phyloP scores from a whole-genome alignment of 768 basidiomycete species.

The Mycena haematopus region DNA sequence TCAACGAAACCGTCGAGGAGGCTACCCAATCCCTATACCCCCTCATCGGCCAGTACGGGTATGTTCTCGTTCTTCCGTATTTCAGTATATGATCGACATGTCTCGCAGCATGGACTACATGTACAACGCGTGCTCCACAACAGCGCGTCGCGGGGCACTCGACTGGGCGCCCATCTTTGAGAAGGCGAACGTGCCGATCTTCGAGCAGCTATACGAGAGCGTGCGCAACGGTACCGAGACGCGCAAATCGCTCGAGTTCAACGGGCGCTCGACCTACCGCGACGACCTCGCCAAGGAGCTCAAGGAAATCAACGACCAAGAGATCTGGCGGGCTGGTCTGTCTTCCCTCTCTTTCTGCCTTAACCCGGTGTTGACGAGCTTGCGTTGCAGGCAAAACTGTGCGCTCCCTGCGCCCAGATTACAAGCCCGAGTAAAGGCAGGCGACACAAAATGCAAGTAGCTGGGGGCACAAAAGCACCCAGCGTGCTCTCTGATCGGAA shows the following conservation, averaged over 20 bases:
- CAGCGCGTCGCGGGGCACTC: slow-evolving; percentile 96
- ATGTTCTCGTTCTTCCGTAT: slow-evolving; percentile 33
- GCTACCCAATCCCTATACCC: slow-evolving; percentile 99
- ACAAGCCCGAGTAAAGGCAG: slow-evolving; percentile 63
- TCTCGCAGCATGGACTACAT: slow-evolving; percentile 92
- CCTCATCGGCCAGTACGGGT: slow-evolving; percentile 94
- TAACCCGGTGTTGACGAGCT: neutral
- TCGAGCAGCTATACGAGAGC: slow-evolving; percentile 93
- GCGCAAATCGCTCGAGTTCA: slow-evolving; percentile 95
- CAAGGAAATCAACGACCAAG: slow-evolving; percentile 94
- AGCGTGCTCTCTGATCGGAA: neutral
- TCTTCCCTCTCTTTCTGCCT: slow-evolving; percentile 16
- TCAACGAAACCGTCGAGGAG: slow-evolving; percentile 99
- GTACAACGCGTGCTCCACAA: slow-evolving; percentile 99
- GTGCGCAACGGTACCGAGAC: slow-evolving; percentile 97
- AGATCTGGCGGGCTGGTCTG: slow-evolving; percentile 95
- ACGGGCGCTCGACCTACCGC: slow-evolving; percentile 90
- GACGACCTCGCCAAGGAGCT: slow-evolving; percentile 92
- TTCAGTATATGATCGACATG: slow-evolving; percentile 3
- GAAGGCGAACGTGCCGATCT: slow-evolving; percentile 92
- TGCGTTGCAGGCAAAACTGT: slow-evolving; percentile 81
- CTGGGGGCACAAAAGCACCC: slow-evolving; percentile 14
- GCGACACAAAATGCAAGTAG: slow-evolving; percentile 11
- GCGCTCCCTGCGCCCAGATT: slow-evolving; percentile 85
- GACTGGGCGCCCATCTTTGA: slow-evolving; percentile 99